phyloP scores from a whole-genome alignment of 2,329 filamentous ascomycete genomes.

The Phialophora tarda region DNA sequence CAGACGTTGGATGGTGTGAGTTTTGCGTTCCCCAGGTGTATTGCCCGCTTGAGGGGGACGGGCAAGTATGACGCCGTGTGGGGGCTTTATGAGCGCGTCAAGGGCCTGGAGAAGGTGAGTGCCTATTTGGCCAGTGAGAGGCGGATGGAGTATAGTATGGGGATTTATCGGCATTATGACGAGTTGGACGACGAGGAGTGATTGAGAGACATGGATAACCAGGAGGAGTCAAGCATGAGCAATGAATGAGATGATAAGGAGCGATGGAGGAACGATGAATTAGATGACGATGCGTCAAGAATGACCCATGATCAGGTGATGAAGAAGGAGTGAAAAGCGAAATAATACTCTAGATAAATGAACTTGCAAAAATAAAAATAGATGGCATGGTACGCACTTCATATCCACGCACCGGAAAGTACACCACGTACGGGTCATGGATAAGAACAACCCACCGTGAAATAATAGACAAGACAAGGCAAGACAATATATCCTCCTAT shows the following conservation, averaged over 20 bases:
- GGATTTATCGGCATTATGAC: conserved; percentile 74
- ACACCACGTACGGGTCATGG: too few species aligned
- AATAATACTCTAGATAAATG: too few species aligned
- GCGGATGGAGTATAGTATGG: conserved; percentile 65
- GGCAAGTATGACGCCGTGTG: conserved; percentile 68
- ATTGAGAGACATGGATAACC: neutral
- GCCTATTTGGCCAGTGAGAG: conserved; percentile 71
- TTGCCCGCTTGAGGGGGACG: conserved; percentile 59
- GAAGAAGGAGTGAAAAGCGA: too few species aligned
- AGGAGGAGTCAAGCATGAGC: neutral
- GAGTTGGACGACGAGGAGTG: conserved; percentile 65
- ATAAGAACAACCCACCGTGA: too few species aligned
- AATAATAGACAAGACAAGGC: too few species aligned
- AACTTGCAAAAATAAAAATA: too few species aligned
- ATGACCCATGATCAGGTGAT: too few species aligned
- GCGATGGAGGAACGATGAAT: too few species aligned
- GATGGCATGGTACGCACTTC: too few species aligned
- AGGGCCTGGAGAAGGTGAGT: conserved; percentile 67
- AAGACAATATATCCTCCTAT: too few species aligned
- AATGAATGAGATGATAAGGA: neutral
- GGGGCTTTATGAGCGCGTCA: conserved; percentile 66
- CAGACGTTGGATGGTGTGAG: conserved; percentile 66
- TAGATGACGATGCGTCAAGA: too few species aligned
- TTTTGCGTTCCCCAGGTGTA: conserved; percentile 73
- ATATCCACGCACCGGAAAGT: too few species aligned